A percentile compares a stretch with the other conserved stretches of the same genome.
phyloP scores from a whole-genome alignment of 2,329 filamentous ascomycete species.

The Lasiodiplodia gonubiensis region DNA sequence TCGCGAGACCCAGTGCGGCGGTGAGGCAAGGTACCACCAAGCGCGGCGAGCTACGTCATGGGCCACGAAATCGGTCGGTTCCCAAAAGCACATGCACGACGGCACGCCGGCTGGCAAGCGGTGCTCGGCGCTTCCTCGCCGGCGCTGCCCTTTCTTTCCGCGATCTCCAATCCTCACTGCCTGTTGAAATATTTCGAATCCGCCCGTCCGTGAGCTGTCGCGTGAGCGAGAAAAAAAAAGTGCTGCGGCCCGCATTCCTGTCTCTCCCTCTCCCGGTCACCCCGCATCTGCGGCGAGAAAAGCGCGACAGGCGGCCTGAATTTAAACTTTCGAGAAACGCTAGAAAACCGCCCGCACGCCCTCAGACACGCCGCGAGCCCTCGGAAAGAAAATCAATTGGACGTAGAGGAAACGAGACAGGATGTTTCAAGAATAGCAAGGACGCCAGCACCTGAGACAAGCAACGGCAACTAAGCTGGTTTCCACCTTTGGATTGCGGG shows the following conservation, averaged over 20 bases:
- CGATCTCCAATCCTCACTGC: conserved; percentile 9
- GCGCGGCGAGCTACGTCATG: conserved; percentile 5
- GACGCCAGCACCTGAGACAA: not conserved
- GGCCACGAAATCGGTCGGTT: conserved; percentile 1
- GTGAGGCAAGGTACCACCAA: conserved; percentile 5
- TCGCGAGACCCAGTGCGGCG: conserved; percentile 2
- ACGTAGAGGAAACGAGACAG: not conserved
- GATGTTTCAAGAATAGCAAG: not conserved
- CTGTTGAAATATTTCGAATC: not conserved
- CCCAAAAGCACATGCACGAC: conserved; percentile 1
- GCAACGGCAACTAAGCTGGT: too few species aligned
- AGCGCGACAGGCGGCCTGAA: not conserved
- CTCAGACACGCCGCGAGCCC: not conserved
- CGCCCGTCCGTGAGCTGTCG: not conserved
- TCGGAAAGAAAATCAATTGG: not conserved
- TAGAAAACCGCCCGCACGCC: not conserved
- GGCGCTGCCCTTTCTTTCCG: not conserved
- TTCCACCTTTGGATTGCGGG: not conserved
- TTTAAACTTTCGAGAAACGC: not conserved
- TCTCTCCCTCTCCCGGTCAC: not conserved
- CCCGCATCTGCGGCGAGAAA: not conserved
- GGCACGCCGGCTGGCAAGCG: too few species aligned
- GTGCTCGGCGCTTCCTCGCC: conserved; percentile 19
- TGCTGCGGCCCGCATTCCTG: not conserved
- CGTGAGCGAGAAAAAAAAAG: not conserved